Conservation (phyloP, 2,329 filamentous ascomycete species). For the Trichoderma sp. region DNA sequence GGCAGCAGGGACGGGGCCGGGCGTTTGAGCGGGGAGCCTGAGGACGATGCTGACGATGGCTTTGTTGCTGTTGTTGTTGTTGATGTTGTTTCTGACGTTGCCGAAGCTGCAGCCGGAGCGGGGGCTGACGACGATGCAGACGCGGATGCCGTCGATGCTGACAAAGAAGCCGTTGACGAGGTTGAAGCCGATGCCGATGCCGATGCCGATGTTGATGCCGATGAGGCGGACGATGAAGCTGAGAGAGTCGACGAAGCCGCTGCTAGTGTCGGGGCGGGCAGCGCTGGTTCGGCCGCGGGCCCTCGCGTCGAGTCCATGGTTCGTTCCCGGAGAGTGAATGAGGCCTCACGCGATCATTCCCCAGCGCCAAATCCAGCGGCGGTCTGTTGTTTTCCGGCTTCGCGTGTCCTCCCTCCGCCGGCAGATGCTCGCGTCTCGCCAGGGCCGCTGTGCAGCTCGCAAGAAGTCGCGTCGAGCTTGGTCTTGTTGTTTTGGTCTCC, state of each 20-base stretch:
- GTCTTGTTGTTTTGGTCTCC: background rate
- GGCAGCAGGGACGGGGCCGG: conserved; percentile 71
- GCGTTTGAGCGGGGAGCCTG: conserved; percentile 56
- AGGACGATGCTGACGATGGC: conserved; percentile 29
- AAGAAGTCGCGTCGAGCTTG: conserved; percentile 4
- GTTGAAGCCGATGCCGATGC: background rate
- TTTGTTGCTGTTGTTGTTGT: no score
- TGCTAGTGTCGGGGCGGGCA: conserved; percentile 35
- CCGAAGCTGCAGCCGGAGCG: no score
- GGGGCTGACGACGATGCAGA: background rate
- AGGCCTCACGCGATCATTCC: conserved; percentile 15
- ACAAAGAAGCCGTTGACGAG: background rate
- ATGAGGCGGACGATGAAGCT: background rate
- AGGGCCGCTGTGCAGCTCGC: background rate
- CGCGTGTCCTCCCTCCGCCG: background rate
- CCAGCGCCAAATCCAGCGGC: background rate
- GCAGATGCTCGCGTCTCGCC: background rate
- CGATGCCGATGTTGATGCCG: background rate
- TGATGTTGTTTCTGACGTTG: no score
- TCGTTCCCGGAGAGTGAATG: background rate
- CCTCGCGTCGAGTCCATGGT: conserved; percentile 46
- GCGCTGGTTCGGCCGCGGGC: conserved; percentile 40
- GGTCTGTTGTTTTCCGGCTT: background rate
- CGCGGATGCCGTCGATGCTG: background rate
- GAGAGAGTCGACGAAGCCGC: background rate